A percentile compares a stretch with the other conserved stretches of the same genome.
These are phyloP conservation scores for Pleomassaria siparia DNA, from an alignment of 2,329 filamentous ascomycete genomes.

Conservation along the genomic window DNA sequence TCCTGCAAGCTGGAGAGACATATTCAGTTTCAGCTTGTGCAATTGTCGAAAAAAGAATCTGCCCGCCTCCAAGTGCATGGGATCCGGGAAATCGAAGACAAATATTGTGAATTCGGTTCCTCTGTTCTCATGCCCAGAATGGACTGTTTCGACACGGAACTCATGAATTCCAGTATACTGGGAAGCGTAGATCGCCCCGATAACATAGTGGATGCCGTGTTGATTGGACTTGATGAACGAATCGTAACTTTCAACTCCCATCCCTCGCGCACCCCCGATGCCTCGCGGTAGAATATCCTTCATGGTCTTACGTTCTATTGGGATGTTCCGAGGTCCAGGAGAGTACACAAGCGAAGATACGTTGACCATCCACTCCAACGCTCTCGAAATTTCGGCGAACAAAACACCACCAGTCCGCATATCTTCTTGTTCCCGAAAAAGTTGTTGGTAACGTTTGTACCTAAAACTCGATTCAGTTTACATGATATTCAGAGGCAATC, in stretches of 20 bases:
- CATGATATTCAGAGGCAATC: not conserved
- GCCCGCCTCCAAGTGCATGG: slow-evolving; percentile 19
- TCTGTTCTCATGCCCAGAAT: not conserved
- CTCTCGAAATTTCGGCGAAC: slow-evolving; percentile 23
- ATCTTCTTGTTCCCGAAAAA: slow-evolving; percentile 31
- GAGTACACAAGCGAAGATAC: slow-evolving; percentile 29
- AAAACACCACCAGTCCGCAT: slow-evolving; percentile 25
- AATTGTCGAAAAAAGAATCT: slow-evolving; percentile 24
- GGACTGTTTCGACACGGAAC: slow-evolving; percentile 15
- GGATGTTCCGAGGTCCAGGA: slow-evolving; percentile 21
- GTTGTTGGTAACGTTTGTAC: slow-evolving; percentile 25
- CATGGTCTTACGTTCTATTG: slow-evolving; percentile 20
- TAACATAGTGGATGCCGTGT: slow-evolving; percentile 31
- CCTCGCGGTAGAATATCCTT: slow-evolving; percentile 22
- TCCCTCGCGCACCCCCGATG: not conserved
- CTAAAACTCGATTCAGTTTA: slow-evolving; percentile 8
- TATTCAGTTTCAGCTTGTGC: slow-evolving; percentile 18
- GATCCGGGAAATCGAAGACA: slow-evolving; percentile 20
- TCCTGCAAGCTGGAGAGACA: slow-evolving; percentile 8
- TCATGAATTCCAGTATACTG: slow-evolving; percentile 24
- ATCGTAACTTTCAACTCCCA: not conserved
- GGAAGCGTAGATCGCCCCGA: slow-evolving; percentile 24
- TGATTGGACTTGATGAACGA: slow-evolving; percentile 5
- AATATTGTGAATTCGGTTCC: slow-evolving; percentile 17
- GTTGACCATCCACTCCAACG: slow-evolving; percentile 26